Evolutionary conservation across 768 basidiomycete species (phyloP).

Genomic region (Russula sp.): DNA sequence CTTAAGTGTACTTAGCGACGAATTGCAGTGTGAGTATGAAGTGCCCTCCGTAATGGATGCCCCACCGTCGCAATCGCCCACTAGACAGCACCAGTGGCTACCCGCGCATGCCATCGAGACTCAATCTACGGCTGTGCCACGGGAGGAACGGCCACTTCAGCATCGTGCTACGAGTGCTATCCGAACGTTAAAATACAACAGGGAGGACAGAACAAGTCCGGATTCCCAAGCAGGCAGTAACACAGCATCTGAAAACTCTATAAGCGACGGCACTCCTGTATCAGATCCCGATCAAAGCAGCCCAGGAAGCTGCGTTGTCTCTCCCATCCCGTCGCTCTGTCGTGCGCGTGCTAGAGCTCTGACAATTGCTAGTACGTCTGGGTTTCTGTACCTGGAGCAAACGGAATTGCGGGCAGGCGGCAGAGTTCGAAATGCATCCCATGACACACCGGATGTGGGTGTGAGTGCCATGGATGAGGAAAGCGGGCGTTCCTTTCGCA

Average conservation of each 20-base stretch:
- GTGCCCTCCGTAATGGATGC: background rate
- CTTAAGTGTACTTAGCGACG: background rate
- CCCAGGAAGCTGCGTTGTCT: background rate
- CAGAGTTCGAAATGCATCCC: background rate
- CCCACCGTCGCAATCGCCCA: background rate
- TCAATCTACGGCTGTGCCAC: background rate
- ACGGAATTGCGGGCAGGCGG: background rate
- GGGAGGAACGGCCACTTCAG: background rate
- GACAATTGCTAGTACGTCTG: background rate
- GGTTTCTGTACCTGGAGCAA: background rate
- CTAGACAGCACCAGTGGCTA: background rate
- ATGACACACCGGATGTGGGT: background rate
- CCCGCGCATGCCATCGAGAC: background rate
- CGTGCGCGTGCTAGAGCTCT: slow-evolving; percentile 4
- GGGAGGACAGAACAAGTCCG: background rate
- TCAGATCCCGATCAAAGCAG: background rate
- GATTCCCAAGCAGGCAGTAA: background rate
- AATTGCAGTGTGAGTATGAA: background rate
- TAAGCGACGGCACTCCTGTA: background rate
- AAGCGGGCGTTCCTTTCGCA: slow-evolving; percentile 9
- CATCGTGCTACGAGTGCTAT: background rate
- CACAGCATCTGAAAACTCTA: background rate
- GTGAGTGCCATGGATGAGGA: background rate
- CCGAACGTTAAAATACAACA: background rate
- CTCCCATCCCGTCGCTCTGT: slow-evolving; percentile 6